Percentiles rank a stretch among this genome's conserved stretches.
Evolutionary conservation across 208 protist genomes (phyloP).

Genomic region (Zelonia costaricensis): DNA sequence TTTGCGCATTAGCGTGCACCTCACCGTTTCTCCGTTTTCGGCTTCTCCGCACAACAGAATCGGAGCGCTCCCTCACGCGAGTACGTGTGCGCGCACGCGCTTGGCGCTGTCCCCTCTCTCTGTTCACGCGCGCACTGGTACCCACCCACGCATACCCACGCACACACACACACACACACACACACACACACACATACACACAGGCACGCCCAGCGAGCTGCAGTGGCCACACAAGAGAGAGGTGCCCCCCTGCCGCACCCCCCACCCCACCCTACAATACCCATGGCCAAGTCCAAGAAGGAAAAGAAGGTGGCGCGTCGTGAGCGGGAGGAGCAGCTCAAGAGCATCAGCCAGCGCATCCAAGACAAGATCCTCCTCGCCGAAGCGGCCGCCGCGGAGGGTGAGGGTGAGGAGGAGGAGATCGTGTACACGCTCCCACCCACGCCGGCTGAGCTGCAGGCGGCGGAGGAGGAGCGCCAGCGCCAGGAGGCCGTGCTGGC

Average conservation of each 20-base stretch:
- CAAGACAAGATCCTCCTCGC: conserved; percentile 37
- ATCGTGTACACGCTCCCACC: conserved; percentile 51
- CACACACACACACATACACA: background rate
- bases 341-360: conserved; percentile 38
- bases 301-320: conserved; percentile 28
- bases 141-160: background rate
- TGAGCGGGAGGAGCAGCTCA: conserved; percentile 51
- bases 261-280: too few species aligned
- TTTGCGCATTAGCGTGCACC: too few species aligned
- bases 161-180: background rate
- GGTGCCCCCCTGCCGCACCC: too few species aligned
- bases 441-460: conserved; percentile 10
- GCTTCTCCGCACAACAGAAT: too few species aligned
- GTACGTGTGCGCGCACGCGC: too few species aligned
- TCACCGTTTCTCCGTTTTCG: too few species aligned
- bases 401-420: conserved; percentile 30
- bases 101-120: too few species aligned
- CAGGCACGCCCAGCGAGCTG: background rate
- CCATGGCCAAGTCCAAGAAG: conserved; percentile 14
- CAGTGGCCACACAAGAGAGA: too few species aligned
- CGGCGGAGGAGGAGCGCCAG: conserved; percentile 4
- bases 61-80: too few species aligned
- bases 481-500: conserved; percentile 1
- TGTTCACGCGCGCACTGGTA: background rate
- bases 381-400: conserved; percentile 12